Conservation (phyloP, 345 rosid genomes). For the Brassica juncea region DNA sequence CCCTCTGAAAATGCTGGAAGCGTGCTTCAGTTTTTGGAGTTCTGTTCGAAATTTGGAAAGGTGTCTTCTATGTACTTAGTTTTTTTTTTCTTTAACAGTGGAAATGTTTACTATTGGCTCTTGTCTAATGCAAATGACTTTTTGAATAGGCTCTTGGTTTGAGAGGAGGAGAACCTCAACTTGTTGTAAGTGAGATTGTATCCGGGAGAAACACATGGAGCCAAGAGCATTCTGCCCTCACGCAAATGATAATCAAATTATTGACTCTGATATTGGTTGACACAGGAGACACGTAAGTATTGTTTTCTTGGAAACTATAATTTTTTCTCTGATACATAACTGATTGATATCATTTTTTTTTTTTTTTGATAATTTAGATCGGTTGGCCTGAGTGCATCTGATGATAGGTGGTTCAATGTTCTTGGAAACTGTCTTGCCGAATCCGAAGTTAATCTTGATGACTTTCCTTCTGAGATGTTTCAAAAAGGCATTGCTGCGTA, state of each 20-base stretch:
- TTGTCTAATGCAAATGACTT: slow-evolving; percentile 16
- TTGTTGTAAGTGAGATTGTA: slow-evolving; percentile 61
- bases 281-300: slow-evolving; percentile 55
- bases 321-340: background rate
- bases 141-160: slow-evolving; percentile 58
- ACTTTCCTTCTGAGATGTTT: slow-evolving; percentile 42
- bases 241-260: slow-evolving; percentile 59
- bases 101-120: background rate
- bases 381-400: slow-evolving; percentile 47
- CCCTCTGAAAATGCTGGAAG: slow-evolving; percentile 60
- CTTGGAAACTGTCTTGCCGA: slow-evolving; percentile 48
- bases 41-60: slow-evolving; percentile 79
- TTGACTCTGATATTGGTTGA: slow-evolving; percentile 56
- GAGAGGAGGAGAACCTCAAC: slow-evolving; percentile 72
- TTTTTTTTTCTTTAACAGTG: background rate
- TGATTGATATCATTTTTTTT: background rate
- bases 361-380: slow-evolving; percentile 45
- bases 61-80: slow-evolving; percentile 33
- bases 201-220: slow-evolving; percentile 53
- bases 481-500: slow-evolving; percentile 46
- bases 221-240: slow-evolving; percentile 50
- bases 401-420: slow-evolving; percentile 59
- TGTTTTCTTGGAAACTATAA: background rate
- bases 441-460: slow-evolving; percentile 42
- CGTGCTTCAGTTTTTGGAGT: slow-evolving; percentile 77